These are phyloP conservation scores for Chenopodium formosanum DNA, from an alignment of 148 eudicot genomes.

Conservation along the genomic window DNA sequence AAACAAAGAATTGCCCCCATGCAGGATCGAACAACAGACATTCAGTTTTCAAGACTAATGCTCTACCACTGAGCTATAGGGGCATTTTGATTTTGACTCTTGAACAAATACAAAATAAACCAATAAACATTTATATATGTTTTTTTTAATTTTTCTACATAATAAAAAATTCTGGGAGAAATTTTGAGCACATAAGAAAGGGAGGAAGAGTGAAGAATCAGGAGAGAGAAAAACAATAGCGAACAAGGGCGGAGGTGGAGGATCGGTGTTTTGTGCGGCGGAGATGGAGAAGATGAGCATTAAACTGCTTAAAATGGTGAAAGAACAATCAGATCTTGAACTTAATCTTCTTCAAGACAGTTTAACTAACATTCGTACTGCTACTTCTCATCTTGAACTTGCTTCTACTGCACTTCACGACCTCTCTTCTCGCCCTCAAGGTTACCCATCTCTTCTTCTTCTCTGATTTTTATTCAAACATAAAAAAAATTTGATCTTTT, in stretches of 20 bases:
- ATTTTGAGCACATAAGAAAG: neutral
- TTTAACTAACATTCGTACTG: conserved; percentile 86
- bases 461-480: neutral
- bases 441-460: conserved; percentile 11
- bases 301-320: conserved; percentile 70
- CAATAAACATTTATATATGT: too few species aligned
- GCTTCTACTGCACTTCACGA: conserved; percentile 79
- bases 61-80: conserved; percentile 62
- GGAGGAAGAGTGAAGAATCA: neutral
- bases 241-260: conserved; percentile 1
- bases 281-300: conserved; percentile 79
- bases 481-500: neutral
- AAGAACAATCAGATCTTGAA: conserved; percentile 81
- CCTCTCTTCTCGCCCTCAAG: conserved; percentile 85
- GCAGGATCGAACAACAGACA: conserved; percentile 60
- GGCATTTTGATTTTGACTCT: conserved; percentile 3
- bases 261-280: conserved; percentile 23
- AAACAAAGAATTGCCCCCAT: conserved; percentile 29
- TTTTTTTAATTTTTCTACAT: too few species aligned
- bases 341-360: conserved; percentile 86
- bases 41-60: conserved; percentile 57
- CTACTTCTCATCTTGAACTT: conserved; percentile 74
- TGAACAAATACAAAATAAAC: too few species aligned
- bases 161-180: too few species aligned
- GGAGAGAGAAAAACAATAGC: conserved; percentile 18